Evolutionary conservation across 495 filamentous ascomycete species (phyloP).

Genomic region (Hyaloscypha bicolor): DNA sequence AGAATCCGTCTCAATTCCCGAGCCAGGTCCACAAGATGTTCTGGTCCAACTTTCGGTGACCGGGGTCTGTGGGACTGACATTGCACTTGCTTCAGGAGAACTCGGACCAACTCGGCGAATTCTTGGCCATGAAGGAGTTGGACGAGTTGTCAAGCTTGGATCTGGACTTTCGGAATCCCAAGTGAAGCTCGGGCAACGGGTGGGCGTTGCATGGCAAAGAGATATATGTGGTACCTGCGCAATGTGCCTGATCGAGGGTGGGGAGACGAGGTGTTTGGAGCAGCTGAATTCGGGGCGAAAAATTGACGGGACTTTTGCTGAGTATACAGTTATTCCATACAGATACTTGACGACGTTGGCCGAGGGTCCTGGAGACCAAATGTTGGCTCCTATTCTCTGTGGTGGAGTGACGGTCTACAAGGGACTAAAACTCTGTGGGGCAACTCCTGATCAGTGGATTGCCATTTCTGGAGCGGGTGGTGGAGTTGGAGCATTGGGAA

Average conservation of each 20-base stretch:
- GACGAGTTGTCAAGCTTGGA: constrained; percentile 61
- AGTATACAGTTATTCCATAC: constrained; percentile 62
- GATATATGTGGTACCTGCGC: constrained; percentile 37
- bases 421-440: constrained; percentile 57
- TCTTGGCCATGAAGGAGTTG: constrained; percentile 65
- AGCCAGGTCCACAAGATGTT: constrained; percentile 62
- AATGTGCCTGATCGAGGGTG: constrained; percentile 52
- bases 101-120: constrained; percentile 63
- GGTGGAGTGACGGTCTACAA: constrained; percentile 61
- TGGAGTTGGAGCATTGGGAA: constrained; percentile 63
- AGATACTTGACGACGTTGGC: constrained; percentile 69
- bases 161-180: constrained; percentile 46
- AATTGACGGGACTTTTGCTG: constrained; percentile 68
- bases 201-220: constrained; percentile 56
- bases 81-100: constrained; percentile 61
- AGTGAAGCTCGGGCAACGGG: constrained; percentile 64
- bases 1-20: constrained; percentile 62
- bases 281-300: constrained; percentile 48
- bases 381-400: constrained; percentile 65
- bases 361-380: constrained; percentile 52
- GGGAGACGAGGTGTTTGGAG: constrained; percentile 55
- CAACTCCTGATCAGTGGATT: constrained; percentile 61
- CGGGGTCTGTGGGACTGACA: constrained; percentile 72
- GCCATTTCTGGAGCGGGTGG: constrained; percentile 68
- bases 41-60: constrained; percentile 64